These are phyloP conservation scores for Microbotryum violaceum DNA, from an alignment of 1,284 basidiomycete species.

Conservation along the genomic window DNA sequence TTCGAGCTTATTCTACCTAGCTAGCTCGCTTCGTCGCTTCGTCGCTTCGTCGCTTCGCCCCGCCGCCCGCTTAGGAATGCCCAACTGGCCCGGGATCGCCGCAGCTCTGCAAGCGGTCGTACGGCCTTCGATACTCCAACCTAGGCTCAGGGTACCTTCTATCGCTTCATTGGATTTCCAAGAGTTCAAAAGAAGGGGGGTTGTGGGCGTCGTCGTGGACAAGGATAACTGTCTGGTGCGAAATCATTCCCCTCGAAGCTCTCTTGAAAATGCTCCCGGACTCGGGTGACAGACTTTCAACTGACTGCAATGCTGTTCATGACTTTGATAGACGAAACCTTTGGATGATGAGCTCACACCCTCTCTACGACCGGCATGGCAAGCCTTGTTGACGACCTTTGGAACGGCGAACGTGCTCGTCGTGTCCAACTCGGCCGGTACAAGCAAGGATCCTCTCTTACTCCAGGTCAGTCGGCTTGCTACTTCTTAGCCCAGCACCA, in stretches of 20 bases:
- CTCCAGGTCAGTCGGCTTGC: constrained; percentile 56
- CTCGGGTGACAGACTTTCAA: not conserved
- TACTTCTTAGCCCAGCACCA: not conserved
- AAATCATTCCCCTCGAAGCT: constrained; percentile 6
- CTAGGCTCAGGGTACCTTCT: constrained; percentile 17
- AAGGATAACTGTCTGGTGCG: constrained; percentile 92
- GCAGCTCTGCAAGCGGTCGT: constrained; percentile 14
- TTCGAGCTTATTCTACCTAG: too few species aligned
- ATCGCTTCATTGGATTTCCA: constrained; percentile 79
- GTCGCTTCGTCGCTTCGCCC: too few species aligned
- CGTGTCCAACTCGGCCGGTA: constrained; percentile 90
- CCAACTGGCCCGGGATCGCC: constrained; percentile 19
- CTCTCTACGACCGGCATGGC: constrained; percentile 54
- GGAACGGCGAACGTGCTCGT: constrained; percentile 73
- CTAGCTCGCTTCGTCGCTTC: too few species aligned
- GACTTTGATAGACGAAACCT: constrained; percentile 35
- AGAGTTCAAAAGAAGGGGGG: constrained; percentile 67
- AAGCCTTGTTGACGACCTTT: constrained; percentile 62
- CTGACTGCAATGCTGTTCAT: not conserved
- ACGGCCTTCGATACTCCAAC: constrained; percentile 10
- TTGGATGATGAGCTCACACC: constrained; percentile 33
- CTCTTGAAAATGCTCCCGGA: not conserved
- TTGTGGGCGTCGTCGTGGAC: constrained; percentile 83
- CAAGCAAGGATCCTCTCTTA: constrained; percentile 63
- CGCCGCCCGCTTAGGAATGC: not conserved